These are phyloP conservation scores for Solanum piurae DNA, from an alignment of 257 asterid genomes.

Conservation along the genomic window DNA sequence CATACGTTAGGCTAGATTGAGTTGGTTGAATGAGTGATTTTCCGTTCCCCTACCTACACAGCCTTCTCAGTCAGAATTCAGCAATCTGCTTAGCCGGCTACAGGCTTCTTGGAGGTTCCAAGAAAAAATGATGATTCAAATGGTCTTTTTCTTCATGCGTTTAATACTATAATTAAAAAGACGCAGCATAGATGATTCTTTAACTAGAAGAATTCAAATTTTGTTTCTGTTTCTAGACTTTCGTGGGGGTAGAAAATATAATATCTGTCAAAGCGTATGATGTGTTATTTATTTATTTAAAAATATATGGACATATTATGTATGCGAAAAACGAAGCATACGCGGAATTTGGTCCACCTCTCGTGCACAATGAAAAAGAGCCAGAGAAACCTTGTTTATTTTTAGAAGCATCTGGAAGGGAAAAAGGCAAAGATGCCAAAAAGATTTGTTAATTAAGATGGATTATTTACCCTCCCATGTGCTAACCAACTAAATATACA, in stretches of 20 bases:
- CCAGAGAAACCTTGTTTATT: neutral
- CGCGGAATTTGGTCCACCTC: neutral
- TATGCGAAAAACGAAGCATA: neutral
- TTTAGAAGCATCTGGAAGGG: neutral
- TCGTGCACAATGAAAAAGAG: neutral
- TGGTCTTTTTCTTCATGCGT: neutral
- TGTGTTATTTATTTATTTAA: neutral
- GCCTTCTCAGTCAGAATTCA: too few species aligned
- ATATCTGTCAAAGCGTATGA: neutral
- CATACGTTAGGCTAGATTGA: neutral
- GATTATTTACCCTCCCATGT: neutral
- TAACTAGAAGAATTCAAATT: neutral
- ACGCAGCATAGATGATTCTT: neutral
- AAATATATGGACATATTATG: neutral
- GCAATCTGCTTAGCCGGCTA: neutral
- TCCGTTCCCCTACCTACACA: too few species aligned
- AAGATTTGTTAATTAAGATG: neutral
- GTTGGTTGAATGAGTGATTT: neutral
- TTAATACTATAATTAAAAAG: neutral
- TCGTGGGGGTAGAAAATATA: neutral
- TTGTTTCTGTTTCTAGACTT: neutral
- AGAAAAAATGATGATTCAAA: neutral
- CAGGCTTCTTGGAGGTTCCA: neutral
- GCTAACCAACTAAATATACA: neutral
- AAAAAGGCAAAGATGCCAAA: too few species aligned